Evolutionary conservation across 768 basidiomycete genomes (phyloP), one percentile per base, ranked within the genome.

Genomic region (Pisolithus microcarpus): DNA sequence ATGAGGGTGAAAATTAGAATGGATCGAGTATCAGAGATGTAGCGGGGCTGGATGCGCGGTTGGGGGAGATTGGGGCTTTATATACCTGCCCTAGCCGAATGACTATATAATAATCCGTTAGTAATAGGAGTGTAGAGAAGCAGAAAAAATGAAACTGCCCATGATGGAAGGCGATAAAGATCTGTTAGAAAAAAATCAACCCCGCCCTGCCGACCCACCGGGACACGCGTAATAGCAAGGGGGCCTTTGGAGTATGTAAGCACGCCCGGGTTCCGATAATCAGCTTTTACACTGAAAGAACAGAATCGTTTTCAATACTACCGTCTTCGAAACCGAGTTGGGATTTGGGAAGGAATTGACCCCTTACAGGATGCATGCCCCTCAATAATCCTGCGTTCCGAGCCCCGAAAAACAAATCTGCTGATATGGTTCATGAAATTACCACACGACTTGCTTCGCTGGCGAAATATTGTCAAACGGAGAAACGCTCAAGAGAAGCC

Each of bases 51-150:
- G 38, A 50, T 6, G 52, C 21, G 9, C 46, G 6, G 30, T 5
- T 43, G 42, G 40, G 43, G 37, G 19, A 44, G 42, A 40, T 26
- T n/a, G 13, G 30, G 16, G n/a, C 50, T n/a, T 61, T 66, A 63
- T 65, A 60, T 66, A 62, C 48, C 28, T 21, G 52, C 38, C 28
- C 47, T 42, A 34, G 23, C 13, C 34, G 31, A 34, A 52, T 60
- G 64, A 62, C 62, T 65, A 45, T 37, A 28, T 49, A 26, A 30
- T 52, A 48, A 19, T 54, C 49, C 30, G 48, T 34, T 34, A 30
- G 30, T 30, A 50, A 53, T 31, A 15, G 30, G 36, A 24, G n/a
- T 5, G 46, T 15, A 30, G 11, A 23, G 46, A 36, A 19, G 26
- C 23, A 19, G n/a, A 51, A 40, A 46, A 43, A 28, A 52, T 40